Base-by-base conservation (phyloP, 1,139 yeast genomes). In the Scheffersomyces titani region DNA sequence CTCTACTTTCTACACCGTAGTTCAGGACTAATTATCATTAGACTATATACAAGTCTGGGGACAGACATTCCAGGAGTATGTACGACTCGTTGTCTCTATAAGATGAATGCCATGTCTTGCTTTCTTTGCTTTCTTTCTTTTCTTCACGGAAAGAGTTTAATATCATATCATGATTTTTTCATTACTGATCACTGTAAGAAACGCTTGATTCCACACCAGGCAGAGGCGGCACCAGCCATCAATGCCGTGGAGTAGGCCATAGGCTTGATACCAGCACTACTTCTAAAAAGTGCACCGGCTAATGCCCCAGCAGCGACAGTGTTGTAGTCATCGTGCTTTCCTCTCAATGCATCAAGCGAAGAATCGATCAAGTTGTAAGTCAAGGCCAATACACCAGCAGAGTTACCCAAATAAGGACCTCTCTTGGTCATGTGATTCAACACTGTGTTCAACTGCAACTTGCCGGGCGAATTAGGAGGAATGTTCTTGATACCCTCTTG, bases 341-440 rank as follows among this genome's bases (percentile, higher is more conserved):
- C 98, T 76, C 98, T 88, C 56, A 86, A 69, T 52, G 85, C 84
- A 70, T 92, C 98, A 63, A 94, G 81, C 18, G 88, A 72, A 45
- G 96, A 86, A 74, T 92, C 94, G 65, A 92, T 81, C 65, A 93
- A 74, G 77, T 94, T 94, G 76, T 94, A 94, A 60, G 90, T 84
- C 67, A 94, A 77, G 45, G 98, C 97, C 67, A 94, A 82, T 21
- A 92, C 97, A 76, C 98, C 99, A 13, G 97, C 96, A 52, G 89
- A 87, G 78, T 94, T 94, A 65, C 98, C 99, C 70, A 93, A 77
- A 74, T 86, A 93, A 40, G 99, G 99, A 56, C 99, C 99, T 73
- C 97, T 87, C 70, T 92, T 89, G 49, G 99, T 94, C 69, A 94
- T 85, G 69, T 92, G 92, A 81, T 94, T 94, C 70, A 94, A 84